Evolutionary conservation across 208 protist genomes (phyloP), one percentile per base, ranked within the genome.

Genomic region (Trypanosoma scelopori): DNA sequence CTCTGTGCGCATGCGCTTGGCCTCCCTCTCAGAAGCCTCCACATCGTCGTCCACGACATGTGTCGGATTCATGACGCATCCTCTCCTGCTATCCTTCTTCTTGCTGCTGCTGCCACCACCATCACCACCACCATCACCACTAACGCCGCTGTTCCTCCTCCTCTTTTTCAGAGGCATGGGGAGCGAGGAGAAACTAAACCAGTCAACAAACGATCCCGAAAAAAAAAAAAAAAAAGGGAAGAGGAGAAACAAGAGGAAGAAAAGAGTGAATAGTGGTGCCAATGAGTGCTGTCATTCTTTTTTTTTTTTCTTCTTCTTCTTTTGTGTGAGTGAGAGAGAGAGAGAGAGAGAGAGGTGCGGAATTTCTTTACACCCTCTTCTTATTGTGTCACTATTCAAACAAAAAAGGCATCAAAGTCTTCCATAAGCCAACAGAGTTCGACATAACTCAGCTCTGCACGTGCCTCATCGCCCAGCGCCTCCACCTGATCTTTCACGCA

Each of bases 361-460:
- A n/a, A n/a, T n/a, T n/a, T n/a, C n/a, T n/a, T n/a, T n/a, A n/a
- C n/a, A n/a, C n/a, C n/a, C 48, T 50, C 35, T 18, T 50, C 37
- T 62, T 43, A 23, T 45, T 18, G 6, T 43, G 39, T 25, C 28
- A n/a, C 41, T 43, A 22, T 35, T 6, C 28, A 55, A 6, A n/a
- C 28, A 28, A 55, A 16, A 45, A 53, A n/a, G 48, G 18, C 32
- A 50, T 72, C 57, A 72, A 66, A 73, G 0, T 53, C 50, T 23
- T 67, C 52, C 18, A 73, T 25, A 20, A 73, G 52, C 68, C 68
- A 67, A 30, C 28, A n/a, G 20, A 64, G 52, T 53, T 73, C 68
- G n/a, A 55, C 37, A 25, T 28, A 23, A 50, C 68, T 73, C 43
- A 73, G 42, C n/a, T 52, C 20, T 15, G 50, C 68, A 20, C 52